Evolutionary conservation across 1,284 basidiomycete genomes (phyloP), one percentile per base, ranked within the genome.

Genomic region (Dichomitus squalens): DNA sequence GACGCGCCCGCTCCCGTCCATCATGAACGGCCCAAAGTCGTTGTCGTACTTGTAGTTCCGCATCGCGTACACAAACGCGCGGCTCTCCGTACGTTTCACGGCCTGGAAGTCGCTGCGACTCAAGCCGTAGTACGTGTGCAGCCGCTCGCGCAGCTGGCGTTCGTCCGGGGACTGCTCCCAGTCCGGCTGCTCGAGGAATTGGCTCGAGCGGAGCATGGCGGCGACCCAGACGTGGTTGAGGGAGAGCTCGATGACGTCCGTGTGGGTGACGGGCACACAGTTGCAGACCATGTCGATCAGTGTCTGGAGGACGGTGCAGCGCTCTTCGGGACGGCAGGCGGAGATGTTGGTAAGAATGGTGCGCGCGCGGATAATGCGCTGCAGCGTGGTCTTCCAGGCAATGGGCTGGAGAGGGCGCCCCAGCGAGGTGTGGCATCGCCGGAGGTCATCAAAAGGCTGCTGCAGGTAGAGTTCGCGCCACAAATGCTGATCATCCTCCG

Each of bases 401-500:
- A 86, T 68, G 8, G 59, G 55, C 1, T 65, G 67, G 1, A 53
- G 48, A 1, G 63, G 70, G 12, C 66, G 35, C 14, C 86, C 85
- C 7, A 79, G 70, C 5, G 72, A 70, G 2, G 74, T 76, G 6
- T 80, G 63, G 49, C 84, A 80, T 21, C 51, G 53, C 4, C 83
- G 73, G 1, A 81, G 85, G 63, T 89, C 86, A 55, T 89, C 87
- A 44, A 87, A 74, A 0, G 76, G 75, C 60, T 85, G 79, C 0
- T 68, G 56, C 44, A 89, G 81, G 67, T 88, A 90, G 1, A 89
- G 73, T 14, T 69, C 72, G 3, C 85, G 78, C 88, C 88, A 90
- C 47, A 90, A 69, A 51, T 76, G 75, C 21, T 76, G 73, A 64
- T 5, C 5, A 6, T 81, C 76, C 18, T 66, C 66, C 0, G 76